Evolutionary conservation across 176 grass and related monocot species (phyloP).

Genomic region (Alloteropsis semialata): DNA sequence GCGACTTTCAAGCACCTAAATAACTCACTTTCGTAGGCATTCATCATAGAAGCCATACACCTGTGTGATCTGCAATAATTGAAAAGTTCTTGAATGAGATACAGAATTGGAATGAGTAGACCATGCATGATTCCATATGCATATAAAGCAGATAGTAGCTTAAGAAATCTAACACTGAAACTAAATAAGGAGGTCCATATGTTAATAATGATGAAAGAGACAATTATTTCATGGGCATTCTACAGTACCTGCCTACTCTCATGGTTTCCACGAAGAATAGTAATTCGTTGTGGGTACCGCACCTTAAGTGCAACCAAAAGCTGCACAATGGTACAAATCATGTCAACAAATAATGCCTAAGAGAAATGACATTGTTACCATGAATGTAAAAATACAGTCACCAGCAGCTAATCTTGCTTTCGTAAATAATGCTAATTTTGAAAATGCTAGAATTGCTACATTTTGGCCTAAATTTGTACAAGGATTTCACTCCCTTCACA

Average conservation of each 20-base stretch:
- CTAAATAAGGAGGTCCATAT: constrained; percentile 1
- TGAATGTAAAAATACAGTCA: not conserved
- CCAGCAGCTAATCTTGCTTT: not conserved
- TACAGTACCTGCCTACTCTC: constrained; percentile 67
- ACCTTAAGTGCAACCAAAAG: constrained; percentile 93
- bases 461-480: not conserved
- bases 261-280: constrained; percentile 89
- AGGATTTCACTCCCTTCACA: not conserved
- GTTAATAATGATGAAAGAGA: not conserved
- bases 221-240: not conserved
- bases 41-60: constrained; percentile 97
- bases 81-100: constrained; percentile 10
- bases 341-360: not conserved
- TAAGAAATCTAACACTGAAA: constrained; percentile 1
- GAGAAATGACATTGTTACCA: not conserved
- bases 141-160: not conserved
- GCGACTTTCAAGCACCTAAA: constrained; percentile 20
- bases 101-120: not conserved
- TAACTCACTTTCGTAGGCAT: constrained; percentile 86
- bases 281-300: constrained; percentile 80
- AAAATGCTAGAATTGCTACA: not conserved
- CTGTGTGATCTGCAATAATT: constrained; percentile 76
- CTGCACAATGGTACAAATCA: constrained; percentile 28
- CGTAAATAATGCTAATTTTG: not conserved
- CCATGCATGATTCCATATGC: not conserved